Percentiles rank a stretch among this genome's conserved stretches.
Evolutionary conservation across 805 yeast genomes (phyloP).

Genomic region (Kodamaea restingae): DNA sequence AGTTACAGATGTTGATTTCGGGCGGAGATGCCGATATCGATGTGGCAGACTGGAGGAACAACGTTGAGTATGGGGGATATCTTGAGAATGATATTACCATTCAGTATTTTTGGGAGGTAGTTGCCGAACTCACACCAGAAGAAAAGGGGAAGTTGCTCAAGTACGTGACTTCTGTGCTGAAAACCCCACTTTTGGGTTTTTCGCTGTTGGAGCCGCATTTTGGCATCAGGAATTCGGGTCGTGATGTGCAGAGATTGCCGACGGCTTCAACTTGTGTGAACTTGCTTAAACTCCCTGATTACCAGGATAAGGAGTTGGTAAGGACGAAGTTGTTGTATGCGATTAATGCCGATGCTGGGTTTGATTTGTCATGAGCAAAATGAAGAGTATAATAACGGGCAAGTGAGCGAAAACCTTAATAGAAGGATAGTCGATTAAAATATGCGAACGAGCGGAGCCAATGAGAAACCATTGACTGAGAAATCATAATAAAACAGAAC

Average conservation of each 20-base stretch:
- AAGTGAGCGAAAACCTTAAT: too few relatives aligned
- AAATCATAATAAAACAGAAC: too few relatives aligned
- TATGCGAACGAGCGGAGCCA: too few relatives aligned
- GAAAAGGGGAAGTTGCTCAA: conserved; percentile 67
- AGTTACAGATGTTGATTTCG: conserved; percentile 70
- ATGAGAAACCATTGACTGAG: too few relatives aligned
- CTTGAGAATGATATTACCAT: conserved; percentile 55
- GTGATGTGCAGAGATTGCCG: conserved; percentile 60
- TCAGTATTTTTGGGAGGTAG: conserved; percentile 65
- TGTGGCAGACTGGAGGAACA: conserved; percentile 58
- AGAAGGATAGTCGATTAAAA: too few relatives aligned
- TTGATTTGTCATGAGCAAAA: conserved; percentile 49
- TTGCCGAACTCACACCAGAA: conserved; percentile 60
- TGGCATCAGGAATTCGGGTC: conserved; percentile 71
- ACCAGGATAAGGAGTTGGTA: conserved; percentile 57
- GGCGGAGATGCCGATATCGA: conserved; percentile 73
- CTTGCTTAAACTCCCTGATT: conserved; percentile 80
- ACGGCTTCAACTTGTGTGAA: conserved; percentile 94
- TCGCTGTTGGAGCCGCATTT: conserved; percentile 58
- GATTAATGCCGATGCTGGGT: conserved; percentile 79
- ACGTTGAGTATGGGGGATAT: conserved; percentile 68
- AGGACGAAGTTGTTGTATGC: conserved; percentile 68
- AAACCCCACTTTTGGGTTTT: conserved; percentile 90
- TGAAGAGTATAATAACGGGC: too few relatives aligned
- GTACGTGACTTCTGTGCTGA: conserved; percentile 88